These are phyloP conservation scores for Metschnikowia arizonensis DNA, from an alignment of 805 yeast species.

Conservation along the genomic window DNA sequence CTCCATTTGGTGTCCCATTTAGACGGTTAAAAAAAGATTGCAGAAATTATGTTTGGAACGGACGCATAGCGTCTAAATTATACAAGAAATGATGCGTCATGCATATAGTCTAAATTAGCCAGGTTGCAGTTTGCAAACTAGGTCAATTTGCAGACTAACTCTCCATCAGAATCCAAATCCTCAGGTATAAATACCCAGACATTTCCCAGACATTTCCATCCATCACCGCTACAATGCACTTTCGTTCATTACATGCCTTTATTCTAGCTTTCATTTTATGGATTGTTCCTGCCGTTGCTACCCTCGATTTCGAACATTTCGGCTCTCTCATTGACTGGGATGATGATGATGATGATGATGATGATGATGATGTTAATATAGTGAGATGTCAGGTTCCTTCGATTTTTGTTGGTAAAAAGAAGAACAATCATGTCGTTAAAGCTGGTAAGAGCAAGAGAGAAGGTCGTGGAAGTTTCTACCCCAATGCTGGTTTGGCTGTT, in stretches of 20 bases:
- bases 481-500: constrained; percentile 8
- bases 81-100: not conserved
- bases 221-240: not conserved
- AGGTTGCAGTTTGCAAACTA: not conserved
- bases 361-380: not conserved
- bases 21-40: not conserved
- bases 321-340: constrained; percentile 4
- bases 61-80: constrained; percentile 1
- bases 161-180: not conserved
- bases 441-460: not conserved
- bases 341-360: no score
- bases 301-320: constrained; percentile 1
- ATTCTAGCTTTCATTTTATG: constrained; percentile 3
- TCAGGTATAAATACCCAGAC: not conserved
- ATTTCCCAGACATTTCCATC: not conserved
- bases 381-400: not conserved
- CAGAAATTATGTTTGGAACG: not conserved
- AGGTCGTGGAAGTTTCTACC: not conserved
- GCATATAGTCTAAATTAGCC: not conserved
- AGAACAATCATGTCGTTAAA: not conserved
- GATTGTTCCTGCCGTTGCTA: constrained; percentile 4
- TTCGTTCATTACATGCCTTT: not conserved
- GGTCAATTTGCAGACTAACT: not conserved
- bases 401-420: not conserved
- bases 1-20: no score